These are phyloP conservation scores for Suhomyces bokatorum DNA, from an alignment of 1,139 yeast genomes.

Conservation along the genomic window DNA sequence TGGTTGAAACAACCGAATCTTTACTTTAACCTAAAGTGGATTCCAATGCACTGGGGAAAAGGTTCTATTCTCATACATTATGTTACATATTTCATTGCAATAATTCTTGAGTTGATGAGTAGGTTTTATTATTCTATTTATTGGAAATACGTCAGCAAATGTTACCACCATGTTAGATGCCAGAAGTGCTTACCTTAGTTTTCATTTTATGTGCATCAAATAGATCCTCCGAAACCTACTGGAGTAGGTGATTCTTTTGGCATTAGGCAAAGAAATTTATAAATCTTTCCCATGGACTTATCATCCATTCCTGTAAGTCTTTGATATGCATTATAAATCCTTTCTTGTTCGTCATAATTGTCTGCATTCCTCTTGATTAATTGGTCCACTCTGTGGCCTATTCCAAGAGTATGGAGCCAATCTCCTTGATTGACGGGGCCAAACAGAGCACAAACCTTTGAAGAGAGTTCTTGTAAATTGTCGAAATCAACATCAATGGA, in stretches of 20 bases:
- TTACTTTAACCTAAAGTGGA: too few relatives aligned
- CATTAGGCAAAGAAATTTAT: conserved; percentile 68
- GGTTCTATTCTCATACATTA: too few relatives aligned
- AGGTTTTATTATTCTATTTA: too few relatives aligned
- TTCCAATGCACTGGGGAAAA: too few relatives aligned
- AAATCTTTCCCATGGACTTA: conserved; percentile 73
- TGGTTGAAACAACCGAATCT: too few relatives aligned
- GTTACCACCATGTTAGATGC: too few relatives aligned
- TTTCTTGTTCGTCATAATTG: conserved; percentile 39
- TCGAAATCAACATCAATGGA: conserved; percentile 84
- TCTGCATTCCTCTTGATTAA: conserved; percentile 36
- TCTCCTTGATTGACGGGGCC: conserved; percentile 81
- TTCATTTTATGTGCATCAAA: not conserved
- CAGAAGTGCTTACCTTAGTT: not conserved
- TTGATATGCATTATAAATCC: conserved; percentile 57
- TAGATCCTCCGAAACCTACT: conserved; percentile 31
- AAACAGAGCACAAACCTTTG: conserved; percentile 27
- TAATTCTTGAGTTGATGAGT: too few relatives aligned
- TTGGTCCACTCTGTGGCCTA: conserved; percentile 68
- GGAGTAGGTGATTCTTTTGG: conserved; percentile 47
- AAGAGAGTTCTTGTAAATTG: conserved; percentile 41
- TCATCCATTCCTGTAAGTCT: conserved; percentile 65
- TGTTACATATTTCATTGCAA: too few relatives aligned
- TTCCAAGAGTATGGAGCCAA: conserved; percentile 76
- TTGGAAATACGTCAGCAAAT: not conserved